Evolutionary conservation across 257 asterid species (phyloP), one percentile per base, ranked within the genome.

Genomic region (Gynochthodes officinalis): DNA sequence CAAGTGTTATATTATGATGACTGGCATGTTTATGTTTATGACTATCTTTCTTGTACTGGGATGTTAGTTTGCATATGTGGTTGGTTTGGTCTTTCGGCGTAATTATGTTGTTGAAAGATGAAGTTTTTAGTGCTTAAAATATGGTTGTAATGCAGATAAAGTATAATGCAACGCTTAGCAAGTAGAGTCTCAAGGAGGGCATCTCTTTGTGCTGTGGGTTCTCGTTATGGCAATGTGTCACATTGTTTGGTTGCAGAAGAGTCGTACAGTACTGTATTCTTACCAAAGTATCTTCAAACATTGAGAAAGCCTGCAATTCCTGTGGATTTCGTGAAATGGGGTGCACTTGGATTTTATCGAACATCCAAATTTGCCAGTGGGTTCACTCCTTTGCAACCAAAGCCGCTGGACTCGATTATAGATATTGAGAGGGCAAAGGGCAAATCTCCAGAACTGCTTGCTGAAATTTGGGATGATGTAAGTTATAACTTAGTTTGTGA

Each of bases 381-480:
- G 46, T 90, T 87, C 84, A 77, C 82, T n/a, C 96, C 97, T 1
- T 75, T 95, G 89, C 84, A 86, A 81, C 81, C 49, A 43, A 90
- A 92, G 81, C 88, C 92, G 21, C 73, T 95, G 87, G 88, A 82
- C 64, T 83, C 93, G 27, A 95, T 95, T 71, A 71, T 92, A 46
- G 97, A 90, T 77, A 60, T 92, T n/a, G 83, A 83, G 66, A 86
- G 97, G 82, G 98, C 93, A 32, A 87, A 88, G 80, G 63, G 65
- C 73, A 91, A 90, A 82, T 82, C 89, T 48, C 81, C 95, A 23
- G 89, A 95, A 68, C 91, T 88, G 77, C 90, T 95, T 44, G 88
- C 92, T 53, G 95, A 84, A 37, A 84, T 95, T 73, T 92, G 98
- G 98, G 91, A 92, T 80, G 99, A 95, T 82, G 99, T 90, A 78